phyloP scores from a whole-genome alignment of 495 filamentous ascomycete species.

The Poronia punctata region DNA sequence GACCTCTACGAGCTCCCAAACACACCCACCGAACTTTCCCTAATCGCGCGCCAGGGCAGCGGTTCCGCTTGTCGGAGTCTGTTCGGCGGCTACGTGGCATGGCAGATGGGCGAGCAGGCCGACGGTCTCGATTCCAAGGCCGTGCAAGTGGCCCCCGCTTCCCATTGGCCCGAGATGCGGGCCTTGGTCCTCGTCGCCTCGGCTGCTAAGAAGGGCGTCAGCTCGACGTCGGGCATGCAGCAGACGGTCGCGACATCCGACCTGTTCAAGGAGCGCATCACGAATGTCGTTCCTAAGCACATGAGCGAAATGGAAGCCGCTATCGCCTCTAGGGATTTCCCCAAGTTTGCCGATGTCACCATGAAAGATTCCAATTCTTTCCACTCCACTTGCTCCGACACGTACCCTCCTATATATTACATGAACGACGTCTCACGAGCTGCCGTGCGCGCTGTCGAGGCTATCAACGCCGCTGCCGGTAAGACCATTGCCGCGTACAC shows the following conservation, averaged over 20 bases:
- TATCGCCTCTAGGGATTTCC: constrained; percentile 70
- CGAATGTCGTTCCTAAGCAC: constrained; percentile 66
- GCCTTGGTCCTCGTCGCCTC: constrained; percentile 84
- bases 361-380: constrained; percentile 96
- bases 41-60: constrained; percentile 90
- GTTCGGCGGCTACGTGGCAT: constrained; percentile 93
- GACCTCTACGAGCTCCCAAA: constrained; percentile 80
- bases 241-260: constrained; percentile 81
- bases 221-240: constrained; percentile 90
- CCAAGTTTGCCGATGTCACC: constrained; percentile 77
- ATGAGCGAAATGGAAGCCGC: constrained; percentile 87
- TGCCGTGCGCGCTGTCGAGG: constrained; percentile 79
- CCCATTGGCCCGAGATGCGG: constrained; percentile 92
- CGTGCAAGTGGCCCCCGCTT: constrained; percentile 73
- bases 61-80: constrained; percentile 87
- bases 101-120: constrained; percentile 62
- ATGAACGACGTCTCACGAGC: constrained; percentile 87
- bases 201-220: constrained; percentile 90
- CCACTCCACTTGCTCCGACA: constrained; percentile 91
- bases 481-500: constrained; percentile 84
- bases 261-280: constrained; percentile 68
- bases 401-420: constrained; percentile 95
- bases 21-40: constrained; percentile 68
- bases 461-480: constrained; percentile 69
- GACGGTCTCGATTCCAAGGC: constrained; percentile 83